Evolutionary conservation across 2,329 filamentous ascomycete genomes (phyloP).

Genomic region (Alternaria incomplexa): DNA sequence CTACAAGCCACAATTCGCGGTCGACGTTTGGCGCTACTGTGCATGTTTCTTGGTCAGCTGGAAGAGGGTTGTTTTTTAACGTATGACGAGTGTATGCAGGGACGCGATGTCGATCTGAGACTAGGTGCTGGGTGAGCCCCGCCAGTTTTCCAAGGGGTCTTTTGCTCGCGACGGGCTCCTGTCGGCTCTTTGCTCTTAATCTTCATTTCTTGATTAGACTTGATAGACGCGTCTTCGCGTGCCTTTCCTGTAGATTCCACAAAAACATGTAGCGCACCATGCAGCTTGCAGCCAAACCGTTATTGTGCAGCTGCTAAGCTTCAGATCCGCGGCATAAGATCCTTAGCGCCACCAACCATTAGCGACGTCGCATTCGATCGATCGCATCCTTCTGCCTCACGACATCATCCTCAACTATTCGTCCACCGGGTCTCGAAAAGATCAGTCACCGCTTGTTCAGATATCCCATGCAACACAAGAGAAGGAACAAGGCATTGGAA

Average conservation of each 20-base stretch:
- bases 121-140: slow-evolving; percentile 14
- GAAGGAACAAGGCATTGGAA: not conserved
- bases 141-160: slow-evolving; percentile 6
- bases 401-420: not conserved
- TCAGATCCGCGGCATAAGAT: slow-evolving; percentile 6
- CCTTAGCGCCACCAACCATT: slow-evolving; percentile 7
- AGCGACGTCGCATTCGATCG: slow-evolving; percentile 9
- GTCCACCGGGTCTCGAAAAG: not conserved
- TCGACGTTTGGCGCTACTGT: slow-evolving; percentile 3
- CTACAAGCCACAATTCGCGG: not conserved
- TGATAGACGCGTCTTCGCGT: not conserved
- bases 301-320: slow-evolving; percentile 5
- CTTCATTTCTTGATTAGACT: not conserved
- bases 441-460: not conserved
- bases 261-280: not conserved
- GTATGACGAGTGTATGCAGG: slow-evolving; percentile 28
- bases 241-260: not conserved
- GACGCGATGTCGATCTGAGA: slow-evolving; percentile 16
- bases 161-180: not conserved
- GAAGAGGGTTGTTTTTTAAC: slow-evolving; percentile 3
- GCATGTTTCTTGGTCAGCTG: slow-evolving; percentile 21
- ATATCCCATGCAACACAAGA: not conserved
- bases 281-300: not conserved
- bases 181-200: not conserved
- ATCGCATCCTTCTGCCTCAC: slow-evolving; percentile 6